These are phyloP conservation scores for Sugiyamaella paludigena DNA, from an alignment of 1,139 yeast species.

Conservation along the genomic window DNA sequence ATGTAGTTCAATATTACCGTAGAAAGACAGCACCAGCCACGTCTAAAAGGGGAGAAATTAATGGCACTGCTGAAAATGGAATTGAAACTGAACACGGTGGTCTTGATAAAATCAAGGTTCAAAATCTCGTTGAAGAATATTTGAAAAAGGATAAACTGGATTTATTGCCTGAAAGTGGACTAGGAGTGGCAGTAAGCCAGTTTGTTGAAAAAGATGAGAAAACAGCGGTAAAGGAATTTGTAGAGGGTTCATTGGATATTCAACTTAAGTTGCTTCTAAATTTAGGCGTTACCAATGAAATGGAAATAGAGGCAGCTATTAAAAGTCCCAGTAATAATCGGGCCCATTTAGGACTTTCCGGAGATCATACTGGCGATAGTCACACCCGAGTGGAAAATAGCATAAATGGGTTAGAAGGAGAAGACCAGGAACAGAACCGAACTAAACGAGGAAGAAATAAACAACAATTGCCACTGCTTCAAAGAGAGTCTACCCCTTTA, in stretches of 20 bases:
- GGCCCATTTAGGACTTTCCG: neutral
- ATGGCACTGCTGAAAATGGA: conserved; percentile 7
- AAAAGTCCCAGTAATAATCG: conserved; percentile 11
- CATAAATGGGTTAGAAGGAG: neutral
- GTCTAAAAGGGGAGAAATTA: neutral
- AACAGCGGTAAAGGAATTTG: conserved; percentile 62
- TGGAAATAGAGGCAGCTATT: conserved; percentile 18
- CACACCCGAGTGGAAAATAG: neutral
- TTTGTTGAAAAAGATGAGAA: conserved; percentile 85
- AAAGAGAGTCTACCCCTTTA: neutral
- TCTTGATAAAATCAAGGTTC: conserved; percentile 50
- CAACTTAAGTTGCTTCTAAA: conserved; percentile 59
- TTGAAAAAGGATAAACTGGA: conserved; percentile 62
- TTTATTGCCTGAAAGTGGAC: conserved; percentile 72
- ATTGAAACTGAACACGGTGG: conserved; percentile 24
- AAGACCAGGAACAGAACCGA: neutral
- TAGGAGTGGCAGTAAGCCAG: conserved; percentile 67
- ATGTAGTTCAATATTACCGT: conserved; percentile 71
- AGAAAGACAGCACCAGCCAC: conserved; percentile 32
- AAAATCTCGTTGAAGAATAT: conserved; percentile 58
- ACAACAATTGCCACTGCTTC: neutral
- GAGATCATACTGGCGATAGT: neutral
- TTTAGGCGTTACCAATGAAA: conserved; percentile 37
- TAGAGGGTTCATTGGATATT: conserved; percentile 60
- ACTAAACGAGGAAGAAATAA: neutral